Conservation (phyloP, 352 stramenopile species). For the Phytophthora europaea region DNA sequence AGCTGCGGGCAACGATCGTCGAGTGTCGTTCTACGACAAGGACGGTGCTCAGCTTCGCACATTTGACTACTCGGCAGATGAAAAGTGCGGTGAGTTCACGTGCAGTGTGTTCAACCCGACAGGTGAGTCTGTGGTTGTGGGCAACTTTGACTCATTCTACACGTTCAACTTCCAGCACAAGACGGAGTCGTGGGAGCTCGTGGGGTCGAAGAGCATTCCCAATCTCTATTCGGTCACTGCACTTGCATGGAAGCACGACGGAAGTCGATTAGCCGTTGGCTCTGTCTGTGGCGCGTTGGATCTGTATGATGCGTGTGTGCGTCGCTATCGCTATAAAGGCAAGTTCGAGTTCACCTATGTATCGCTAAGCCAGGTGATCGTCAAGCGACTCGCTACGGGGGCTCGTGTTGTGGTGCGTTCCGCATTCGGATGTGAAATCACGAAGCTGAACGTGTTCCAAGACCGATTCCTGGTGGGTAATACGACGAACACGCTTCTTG, state of each 20-base stretch:
- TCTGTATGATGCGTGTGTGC: conserved; percentile 94
- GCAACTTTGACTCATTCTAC: conserved; percentile 96
- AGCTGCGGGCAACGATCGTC: conserved; percentile 92
- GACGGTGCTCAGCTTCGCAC: conserved; percentile 84
- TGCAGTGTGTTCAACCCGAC: conserved; percentile 90
- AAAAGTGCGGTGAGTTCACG: conserved; percentile 87
- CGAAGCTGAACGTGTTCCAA: conserved; percentile 96
- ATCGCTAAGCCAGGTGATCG: conserved; percentile 94
- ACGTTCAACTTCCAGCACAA: conserved; percentile 90
- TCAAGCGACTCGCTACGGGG: conserved; percentile 91
- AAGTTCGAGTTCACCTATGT: conserved; percentile 98
- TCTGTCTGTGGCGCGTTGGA: conserved; percentile 93
- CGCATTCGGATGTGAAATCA: conserved; percentile 94
- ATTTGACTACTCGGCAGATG: conserved; percentile 93
- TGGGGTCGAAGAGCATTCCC: conserved; percentile 87
- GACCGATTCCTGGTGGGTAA: conserved; percentile 93
- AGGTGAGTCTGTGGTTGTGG: conserved; percentile 92
- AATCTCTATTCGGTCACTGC: conserved; percentile 95
- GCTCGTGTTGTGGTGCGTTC: conserved; percentile 90
- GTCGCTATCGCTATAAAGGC: conserved; percentile 93
- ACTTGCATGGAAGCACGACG: conserved; percentile 93
- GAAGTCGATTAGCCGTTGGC: conserved; percentile 90
- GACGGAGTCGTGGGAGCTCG: conserved; percentile 86
- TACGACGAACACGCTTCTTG: conserved; percentile 93
- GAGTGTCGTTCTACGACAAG: conserved; percentile 94